These are phyloP conservation scores for Aspergillus sp. DNA, from an alignment of 2,329 filamentous ascomycete species.

Conservation along the genomic window DNA sequence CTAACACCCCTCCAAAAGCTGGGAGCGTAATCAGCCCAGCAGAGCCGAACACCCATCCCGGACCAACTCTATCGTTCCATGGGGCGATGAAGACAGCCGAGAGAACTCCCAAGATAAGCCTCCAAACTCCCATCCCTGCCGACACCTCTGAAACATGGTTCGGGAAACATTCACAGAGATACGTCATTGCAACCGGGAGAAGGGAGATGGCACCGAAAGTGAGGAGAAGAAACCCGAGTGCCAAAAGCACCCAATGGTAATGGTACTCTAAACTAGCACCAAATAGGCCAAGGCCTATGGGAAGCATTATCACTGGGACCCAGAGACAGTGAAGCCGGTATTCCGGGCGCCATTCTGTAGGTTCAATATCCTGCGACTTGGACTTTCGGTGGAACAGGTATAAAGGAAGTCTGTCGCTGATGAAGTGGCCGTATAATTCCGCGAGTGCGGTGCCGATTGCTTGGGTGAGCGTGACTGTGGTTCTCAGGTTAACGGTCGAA, in stretches of 20 bases:
- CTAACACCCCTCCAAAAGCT: background rate
- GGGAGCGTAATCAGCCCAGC: background rate
- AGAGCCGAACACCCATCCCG: background rate
- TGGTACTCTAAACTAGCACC: constrained; percentile 46
- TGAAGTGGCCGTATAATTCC: constrained; percentile 38
- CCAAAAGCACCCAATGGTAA: constrained; percentile 44
- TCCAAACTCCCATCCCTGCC: background rate
- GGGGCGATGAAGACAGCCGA: background rate
- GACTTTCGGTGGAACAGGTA: constrained; percentile 31
- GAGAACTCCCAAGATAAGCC: background rate
- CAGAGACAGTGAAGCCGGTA: constrained; percentile 31
- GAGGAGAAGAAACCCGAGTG: constrained; percentile 44
- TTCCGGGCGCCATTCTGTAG: constrained; percentile 35
- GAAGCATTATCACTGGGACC: constrained; percentile 30
- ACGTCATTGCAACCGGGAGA: constrained; percentile 29
- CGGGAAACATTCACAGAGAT: constrained; percentile 37
- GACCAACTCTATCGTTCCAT: background rate
- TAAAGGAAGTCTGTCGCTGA: constrained; percentile 45
- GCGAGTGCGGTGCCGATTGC: constrained; percentile 19
- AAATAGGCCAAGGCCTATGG: constrained; percentile 37
- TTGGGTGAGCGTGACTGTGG: background rate
- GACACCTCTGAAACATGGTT: constrained; percentile 8
- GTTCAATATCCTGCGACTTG: constrained; percentile 16
- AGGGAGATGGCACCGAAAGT: constrained; percentile 37
- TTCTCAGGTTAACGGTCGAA: background rate